phyloP scores from a whole-genome alignment of 2,329 filamentous ascomycete species.

The Colletotrichum godetiae region DNA sequence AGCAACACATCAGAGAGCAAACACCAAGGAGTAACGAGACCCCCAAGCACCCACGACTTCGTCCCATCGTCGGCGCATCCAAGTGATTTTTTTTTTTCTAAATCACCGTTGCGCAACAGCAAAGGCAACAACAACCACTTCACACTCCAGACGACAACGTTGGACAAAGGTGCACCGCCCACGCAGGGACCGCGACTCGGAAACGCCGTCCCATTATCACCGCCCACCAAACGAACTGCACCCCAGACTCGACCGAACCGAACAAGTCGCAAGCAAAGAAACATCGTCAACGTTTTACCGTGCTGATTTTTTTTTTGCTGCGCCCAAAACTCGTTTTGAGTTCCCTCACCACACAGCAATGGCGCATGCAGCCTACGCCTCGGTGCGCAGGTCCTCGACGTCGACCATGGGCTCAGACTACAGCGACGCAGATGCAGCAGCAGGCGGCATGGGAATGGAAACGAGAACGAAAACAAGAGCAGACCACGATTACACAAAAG shows the following conservation, averaged over 20 bases:
- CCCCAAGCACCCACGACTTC: not conserved
- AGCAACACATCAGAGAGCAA: not conserved
- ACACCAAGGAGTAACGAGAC: not conserved
- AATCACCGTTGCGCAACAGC: not conserved
- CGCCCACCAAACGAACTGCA: not conserved
- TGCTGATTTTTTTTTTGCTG: not conserved
- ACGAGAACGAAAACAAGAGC: not conserved
- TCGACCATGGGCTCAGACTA: slow-evolving; percentile 20
- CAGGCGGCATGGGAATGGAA: not conserved
- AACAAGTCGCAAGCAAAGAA: slow-evolving; percentile 3
- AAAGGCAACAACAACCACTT: not conserved
- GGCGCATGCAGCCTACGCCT: slow-evolving; percentile 24
- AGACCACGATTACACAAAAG: slow-evolving; percentile 26
- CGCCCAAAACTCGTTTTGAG: not conserved
- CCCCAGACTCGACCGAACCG: not conserved
- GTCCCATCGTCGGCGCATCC: slow-evolving; percentile 8
- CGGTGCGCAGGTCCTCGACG: slow-evolving; percentile 30
- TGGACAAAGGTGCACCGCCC: not conserved
- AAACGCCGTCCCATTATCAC: slow-evolving; percentile 29
- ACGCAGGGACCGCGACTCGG: slow-evolving; percentile 27
- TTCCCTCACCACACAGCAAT: not conserved
- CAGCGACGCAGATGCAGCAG: not conserved
- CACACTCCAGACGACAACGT: not conserved
- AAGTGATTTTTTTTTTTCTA: not conserved
- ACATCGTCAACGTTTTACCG: not conserved